Base-by-base conservation (phyloP, 768 basidiomycete species). In the Trametes cingulata region DNA sequence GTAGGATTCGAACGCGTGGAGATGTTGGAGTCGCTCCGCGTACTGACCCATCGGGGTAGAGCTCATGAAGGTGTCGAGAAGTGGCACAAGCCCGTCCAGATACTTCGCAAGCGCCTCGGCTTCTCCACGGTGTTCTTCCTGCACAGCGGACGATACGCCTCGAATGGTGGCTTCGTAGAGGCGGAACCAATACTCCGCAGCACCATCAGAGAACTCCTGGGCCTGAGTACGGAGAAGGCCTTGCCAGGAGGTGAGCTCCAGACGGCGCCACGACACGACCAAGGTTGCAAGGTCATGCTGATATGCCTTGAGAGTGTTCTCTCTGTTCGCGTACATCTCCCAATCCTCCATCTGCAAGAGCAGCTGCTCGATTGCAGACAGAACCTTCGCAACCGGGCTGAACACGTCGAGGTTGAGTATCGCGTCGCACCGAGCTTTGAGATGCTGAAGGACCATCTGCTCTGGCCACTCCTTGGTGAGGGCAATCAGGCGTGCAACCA, bases 261-360 rank as follows among this genome's bases (percentile, higher is more conserved):
- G 76, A 29, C 93, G 83, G 54, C 97, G 81, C 97, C 97, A 98
- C 10, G 85, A 82, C 48, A 99, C 85, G 46, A 98, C 90, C 47
- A 95, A 79, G 24, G 73, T 74, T 12, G 84, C 88, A 22, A 97
- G 71, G 3, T 78, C 78, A 24, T 84, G 82, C 60, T 86, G 93
- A 67, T 90, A 78, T 1, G 70, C 53, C 67, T 82, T 85, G 64
- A 99, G 80, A 41, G 87, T 87, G 68, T 94, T 98, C 42, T 90
- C 87, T n/a, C 85, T 80, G 74, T 93, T 95, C n/a, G 96, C 89
- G 69, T 91, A 98, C 65, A 86, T 86, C 71, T 99, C 94, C 97
- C 97, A 99, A 68, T 98, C 96, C 52, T 95, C 91, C 22, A 85
- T 93, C 62, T 96, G 91, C 48, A 88, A 68, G 2, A 98, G 75